Base-by-base conservation (phyloP, 2,329 filamentous ascomycete species). In the Aureobasidium musti region DNA sequence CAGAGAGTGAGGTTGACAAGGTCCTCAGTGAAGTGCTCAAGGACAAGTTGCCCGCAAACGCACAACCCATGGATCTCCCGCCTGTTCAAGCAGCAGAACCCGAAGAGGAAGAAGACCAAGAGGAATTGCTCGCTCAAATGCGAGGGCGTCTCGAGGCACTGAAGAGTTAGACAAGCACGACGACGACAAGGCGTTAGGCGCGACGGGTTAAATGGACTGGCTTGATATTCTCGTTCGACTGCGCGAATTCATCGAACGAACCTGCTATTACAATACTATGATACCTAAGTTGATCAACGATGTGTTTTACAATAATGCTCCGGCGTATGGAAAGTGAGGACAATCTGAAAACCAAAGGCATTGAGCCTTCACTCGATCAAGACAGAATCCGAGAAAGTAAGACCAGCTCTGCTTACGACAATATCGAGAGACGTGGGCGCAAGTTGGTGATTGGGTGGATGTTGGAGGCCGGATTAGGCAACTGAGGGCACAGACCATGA, bases 51-150 rank as follows among this genome's bases (percentile, higher is more conserved):
- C 88, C 89, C 69, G 70, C 73, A 6, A 89, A 91, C 75, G 84
- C 84, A 64, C 84, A 85, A 33, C 71, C 73, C 50, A 60, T 74
- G 21, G 82, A 84, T 69, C 81, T 82, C 57, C 81, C 79, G 50
- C 79, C 80, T 61, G 79, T 82, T 17, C 77, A 82, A 70, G 80
- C 80, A 45, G 83, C 82, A 50, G 77, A 89, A 85, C 80, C 83
- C 67, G 87, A 92, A 71, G 91, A 92, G 68, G 91, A 96, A 73
- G 89, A 93, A 75, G 91, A 95, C 73, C 88, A 91, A 69, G 92
- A 97, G 78, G 92, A 90, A 56, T 92, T 95, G 82, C 87, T 98
- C 80, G 90, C 92, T 73, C 91, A 96, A 81, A 98, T 98, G 95
- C 84, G 94, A 76, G 92, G 92, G 72, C 84, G 94, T 56, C 78